Percentiles rank a stretch among this genome's conserved stretches.
These are phyloP conservation scores for Eimeria tenella DNA, from an alignment of 169 alveolate genomes.

Conservation along the genomic window DNA sequence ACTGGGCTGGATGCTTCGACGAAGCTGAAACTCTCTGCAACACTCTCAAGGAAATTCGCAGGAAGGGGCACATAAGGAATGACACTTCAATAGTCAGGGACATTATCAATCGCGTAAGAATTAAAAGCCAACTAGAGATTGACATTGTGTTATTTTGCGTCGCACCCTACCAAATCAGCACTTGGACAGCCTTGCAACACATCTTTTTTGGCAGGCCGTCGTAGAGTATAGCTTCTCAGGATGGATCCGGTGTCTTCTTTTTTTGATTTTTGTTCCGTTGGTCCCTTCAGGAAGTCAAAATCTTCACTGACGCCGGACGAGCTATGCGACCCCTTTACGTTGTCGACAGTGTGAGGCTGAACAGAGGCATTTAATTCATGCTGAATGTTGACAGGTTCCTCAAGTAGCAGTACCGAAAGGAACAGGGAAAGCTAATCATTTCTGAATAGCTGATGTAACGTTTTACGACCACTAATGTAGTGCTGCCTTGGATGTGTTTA, in stretches of 20 bases:
- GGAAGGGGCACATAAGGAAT: slow-evolving; percentile 94
- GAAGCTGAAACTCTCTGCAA: slow-evolving; percentile 94
- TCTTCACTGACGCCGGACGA: slow-evolving; percentile 99
- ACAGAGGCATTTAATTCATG: not conserved
- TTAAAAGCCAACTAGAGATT: too few species aligned
- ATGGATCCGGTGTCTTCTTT: not conserved
- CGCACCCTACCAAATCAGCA: too few species aligned
- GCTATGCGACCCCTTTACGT: slow-evolving; percentile 98
- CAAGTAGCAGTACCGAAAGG: too few species aligned
- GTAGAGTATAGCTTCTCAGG: not conserved
- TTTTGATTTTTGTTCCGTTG: not conserved
- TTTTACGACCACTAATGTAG: too few species aligned
- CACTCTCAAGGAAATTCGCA: slow-evolving; percentile 92
- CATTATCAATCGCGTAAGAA: slow-evolving; percentile 86
- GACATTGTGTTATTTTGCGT: too few species aligned
- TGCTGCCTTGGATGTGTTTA: too few species aligned
- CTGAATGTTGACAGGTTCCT: too few species aligned
- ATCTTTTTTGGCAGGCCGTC: not conserved
- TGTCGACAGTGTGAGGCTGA: slow-evolving; percentile 89
- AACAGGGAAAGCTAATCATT: too few species aligned
- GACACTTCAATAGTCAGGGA: slow-evolving; percentile 98
- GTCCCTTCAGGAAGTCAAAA: slow-evolving; percentile 92
- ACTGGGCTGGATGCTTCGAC: slow-evolving; percentile 94
- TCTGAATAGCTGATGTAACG: too few species aligned
- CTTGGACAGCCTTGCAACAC: not conserved